A percentile compares a stretch with the other conserved stretches of the same genome.
phyloP scores from a whole-genome alignment of 164 flowering plant genomes.

The Cinnamomum chago region DNA sequence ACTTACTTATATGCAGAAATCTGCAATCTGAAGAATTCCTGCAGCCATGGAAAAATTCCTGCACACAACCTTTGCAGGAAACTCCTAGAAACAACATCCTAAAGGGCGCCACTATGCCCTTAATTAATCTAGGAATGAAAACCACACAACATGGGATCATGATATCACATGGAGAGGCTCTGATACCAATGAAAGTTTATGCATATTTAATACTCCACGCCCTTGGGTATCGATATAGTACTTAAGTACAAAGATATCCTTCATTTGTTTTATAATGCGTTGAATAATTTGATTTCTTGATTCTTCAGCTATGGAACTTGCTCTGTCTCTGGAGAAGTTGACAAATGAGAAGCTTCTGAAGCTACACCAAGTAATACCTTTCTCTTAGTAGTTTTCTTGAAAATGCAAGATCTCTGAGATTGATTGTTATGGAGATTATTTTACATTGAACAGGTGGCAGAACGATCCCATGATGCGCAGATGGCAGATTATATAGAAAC shows the following conservation, averaged over 20 bases:
- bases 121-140: too few species aligned
- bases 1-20: too few species aligned
- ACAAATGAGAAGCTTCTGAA: conserved; percentile 18
- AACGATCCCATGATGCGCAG: conserved; percentile 56
- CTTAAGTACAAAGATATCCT: neutral
- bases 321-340: conserved; percentile 21
- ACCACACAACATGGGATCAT: too few species aligned
- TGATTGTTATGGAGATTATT: neutral
- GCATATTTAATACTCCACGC: too few species aligned
- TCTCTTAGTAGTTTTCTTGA: neutral
- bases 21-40: too few species aligned
- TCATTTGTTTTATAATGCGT: neutral
- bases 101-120: too few species aligned
- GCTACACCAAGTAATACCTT: conserved; percentile 12
- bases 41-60: too few species aligned
- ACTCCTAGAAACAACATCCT: too few species aligned
- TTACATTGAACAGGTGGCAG: conserved; percentile 54
- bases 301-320: conserved; percentile 22
- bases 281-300: neutral
- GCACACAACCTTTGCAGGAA: too few species aligned
- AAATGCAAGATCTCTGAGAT: neutral
- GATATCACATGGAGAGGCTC: too few species aligned
- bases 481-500: conserved; percentile 75
- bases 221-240: too few species aligned
- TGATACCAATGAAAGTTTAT: too few species aligned